Conservation (phyloP, 768 basidiomycete species). For the Glaciozyma antarctica region DNA sequence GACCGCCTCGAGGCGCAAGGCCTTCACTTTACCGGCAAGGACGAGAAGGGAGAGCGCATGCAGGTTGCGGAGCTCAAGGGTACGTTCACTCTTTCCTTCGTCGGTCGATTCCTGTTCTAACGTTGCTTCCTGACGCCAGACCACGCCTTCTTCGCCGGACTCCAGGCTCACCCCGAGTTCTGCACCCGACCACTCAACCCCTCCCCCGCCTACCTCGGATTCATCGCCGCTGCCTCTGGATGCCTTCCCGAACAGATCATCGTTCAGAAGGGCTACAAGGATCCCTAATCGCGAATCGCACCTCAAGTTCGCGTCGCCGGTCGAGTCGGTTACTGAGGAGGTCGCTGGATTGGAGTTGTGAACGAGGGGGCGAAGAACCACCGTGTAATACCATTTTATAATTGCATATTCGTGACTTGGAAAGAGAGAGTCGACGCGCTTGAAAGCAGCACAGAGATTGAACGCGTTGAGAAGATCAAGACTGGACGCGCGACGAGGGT, state of each 20-base stretch:
- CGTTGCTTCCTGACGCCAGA: slow-evolving; percentile 45
- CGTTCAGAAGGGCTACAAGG: slow-evolving; percentile 46
- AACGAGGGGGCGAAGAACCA: no score
- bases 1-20: slow-evolving; percentile 60
- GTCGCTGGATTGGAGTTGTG: neutral
- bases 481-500: no score
- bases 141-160: slow-evolving; percentile 84
- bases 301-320: slow-evolving; percentile 15
- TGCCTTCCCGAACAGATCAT: slow-evolving; percentile 64
- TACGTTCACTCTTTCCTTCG: slow-evolving; percentile 41
- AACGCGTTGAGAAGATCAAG: no score
- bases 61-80: slow-evolving; percentile 81
- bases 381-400: no score
- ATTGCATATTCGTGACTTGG: no score
- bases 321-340: slow-evolving; percentile 17
- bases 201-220: slow-evolving; percentile 91
- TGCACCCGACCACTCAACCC: slow-evolving; percentile 97
- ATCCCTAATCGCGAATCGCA: slow-evolving; percentile 28
- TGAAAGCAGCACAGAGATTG: no score
- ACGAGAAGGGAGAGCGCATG: slow-evolving; percentile 95
- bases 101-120: neutral
- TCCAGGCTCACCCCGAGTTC: slow-evolving; percentile 98
- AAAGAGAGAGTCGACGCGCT: no score
- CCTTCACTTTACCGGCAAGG: slow-evolving; percentile 72
- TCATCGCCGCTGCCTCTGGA: slow-evolving; percentile 70